These are phyloP conservation scores for Centrapalus pauciflorus DNA, from an alignment of 129 eudicot genomes.

Conservation along the genomic window DNA sequence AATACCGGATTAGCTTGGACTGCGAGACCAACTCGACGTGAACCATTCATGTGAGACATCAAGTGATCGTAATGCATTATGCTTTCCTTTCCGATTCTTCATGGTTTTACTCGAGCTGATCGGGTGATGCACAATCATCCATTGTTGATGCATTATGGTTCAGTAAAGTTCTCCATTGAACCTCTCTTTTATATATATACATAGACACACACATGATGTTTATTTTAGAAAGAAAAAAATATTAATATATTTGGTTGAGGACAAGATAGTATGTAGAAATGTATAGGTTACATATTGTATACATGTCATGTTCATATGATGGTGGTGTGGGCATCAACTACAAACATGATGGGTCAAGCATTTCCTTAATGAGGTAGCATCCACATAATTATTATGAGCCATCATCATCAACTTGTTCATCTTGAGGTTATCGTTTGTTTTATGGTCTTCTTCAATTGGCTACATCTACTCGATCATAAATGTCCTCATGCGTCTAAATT, in stretches of 20 bases:
- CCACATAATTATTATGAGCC: constrained; percentile 33
- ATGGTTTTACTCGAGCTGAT: no score
- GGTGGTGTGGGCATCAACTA: constrained; percentile 43
- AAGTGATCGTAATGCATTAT: no score
- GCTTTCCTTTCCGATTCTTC: no score
- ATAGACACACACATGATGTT: no score
- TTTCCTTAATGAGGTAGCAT: constrained; percentile 47
- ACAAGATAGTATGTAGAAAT: constrained; percentile 18
- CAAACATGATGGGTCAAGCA: constrained; percentile 71
- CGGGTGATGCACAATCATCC: no score
- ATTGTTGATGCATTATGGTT: no score
- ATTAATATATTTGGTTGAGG: background rate
- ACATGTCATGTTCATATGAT: constrained; percentile 38
- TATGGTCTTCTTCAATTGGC: constrained; percentile 26
- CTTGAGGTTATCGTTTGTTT: constrained; percentile 35
- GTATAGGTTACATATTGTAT: constrained; percentile 25
- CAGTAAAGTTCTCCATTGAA: no score
- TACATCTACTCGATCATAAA: constrained; percentile 3
- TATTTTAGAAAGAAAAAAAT: background rate
- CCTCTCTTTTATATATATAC: no score
- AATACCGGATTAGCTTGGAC: no score
- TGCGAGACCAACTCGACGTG: no score
- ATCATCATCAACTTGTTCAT: constrained; percentile 40
- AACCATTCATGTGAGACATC: no score
- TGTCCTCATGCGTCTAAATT: constrained; percentile 1